Base-by-base conservation (phyloP, 2,329 filamentous ascomycete genomes). In the Colletotrichum cordylinicola region DNA sequence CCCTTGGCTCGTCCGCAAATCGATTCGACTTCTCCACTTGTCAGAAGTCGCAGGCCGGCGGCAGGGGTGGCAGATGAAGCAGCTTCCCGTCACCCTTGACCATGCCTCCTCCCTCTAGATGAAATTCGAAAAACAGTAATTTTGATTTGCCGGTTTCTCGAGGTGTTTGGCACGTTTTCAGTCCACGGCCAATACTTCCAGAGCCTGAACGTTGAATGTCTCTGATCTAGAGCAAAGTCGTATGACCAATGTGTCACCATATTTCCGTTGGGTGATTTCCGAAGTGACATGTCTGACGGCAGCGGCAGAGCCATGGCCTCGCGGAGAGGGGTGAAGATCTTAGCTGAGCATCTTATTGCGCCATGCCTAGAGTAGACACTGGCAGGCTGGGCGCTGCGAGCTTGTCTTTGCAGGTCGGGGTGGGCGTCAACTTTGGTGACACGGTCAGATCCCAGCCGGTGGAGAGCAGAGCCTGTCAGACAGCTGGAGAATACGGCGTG, bases 31-130 rank as follows among this genome's bases (percentile, higher is more conserved):
- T 68, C 56, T 58, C 70, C 73, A 75, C 35, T 37, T 64, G 31
- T 13, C 21, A 65, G 24, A 24, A 48, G 56, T 16, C 8, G 64
- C 12, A 35, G 55, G 33, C 29, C 37, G 33, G n/a, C 24, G 18
- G 58, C 39, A 72, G 39, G 39, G 33, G 27, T 35, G 61, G 18
- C 68, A 27, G 56, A 69, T 67, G 71, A 35, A 70, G 74, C 65
- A 70, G 71, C 71, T 67, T 76, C 66, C 66, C 71, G 71, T 43
- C 27, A 61, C 24, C 52, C 33, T 62, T 16, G 61, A 62, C 52
- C 61, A 68, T 56, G 72, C 21, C 61, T 58, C 21, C 61, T 58
- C 43, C n/a, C 8, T 64, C 37, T 35, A 52, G 52, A 15, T 16
- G 55, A 33, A 27, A 13, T n/a, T 33, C 24, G 29, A 29, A 60